Percentiles rank a stretch among this genome's conserved stretches.
Evolutionary conservation across 768 basidiomycete species (phyloP).

Genomic region (Lyophyllum semitale): DNA sequence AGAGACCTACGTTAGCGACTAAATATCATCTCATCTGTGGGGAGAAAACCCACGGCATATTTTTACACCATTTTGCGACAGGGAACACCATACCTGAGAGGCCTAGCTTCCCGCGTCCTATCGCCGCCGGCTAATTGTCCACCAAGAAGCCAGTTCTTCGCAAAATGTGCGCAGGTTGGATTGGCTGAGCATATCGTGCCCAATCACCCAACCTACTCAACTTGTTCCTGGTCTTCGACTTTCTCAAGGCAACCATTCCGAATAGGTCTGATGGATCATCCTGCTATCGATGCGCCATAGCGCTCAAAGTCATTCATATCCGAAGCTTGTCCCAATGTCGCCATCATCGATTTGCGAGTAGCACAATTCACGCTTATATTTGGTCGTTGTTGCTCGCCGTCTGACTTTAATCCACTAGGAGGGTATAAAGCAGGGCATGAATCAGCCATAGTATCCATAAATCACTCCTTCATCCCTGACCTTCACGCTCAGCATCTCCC

Average conservation of each 20-base stretch:
- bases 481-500: background rate
- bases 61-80: background rate
- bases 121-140: background rate
- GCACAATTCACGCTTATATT: slow-evolving; percentile 18
- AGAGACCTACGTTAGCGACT: background rate
- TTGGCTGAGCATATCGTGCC: slow-evolving; percentile 10
- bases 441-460: background rate
- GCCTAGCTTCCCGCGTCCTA: background rate
- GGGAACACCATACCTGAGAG: background rate
- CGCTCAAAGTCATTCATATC: background rate
- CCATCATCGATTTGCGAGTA: slow-evolving; percentile 8
- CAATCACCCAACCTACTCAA: slow-evolving; percentile 1
- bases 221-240: background rate
- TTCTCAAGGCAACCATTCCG: background rate
- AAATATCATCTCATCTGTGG: background rate
- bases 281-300: background rate
- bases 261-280: slow-evolving; percentile 4
- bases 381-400: background rate
- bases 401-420: background rate
- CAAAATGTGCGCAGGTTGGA: slow-evolving; percentile 10
- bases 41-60: background rate
- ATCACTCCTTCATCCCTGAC: too few species aligned
- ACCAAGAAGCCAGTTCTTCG: background rate
- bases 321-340: background rate
- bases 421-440: slow-evolving; percentile 5